Conservation (phyloP, 805 yeast genomes). For the Lipomyces mesembrius region DNA sequence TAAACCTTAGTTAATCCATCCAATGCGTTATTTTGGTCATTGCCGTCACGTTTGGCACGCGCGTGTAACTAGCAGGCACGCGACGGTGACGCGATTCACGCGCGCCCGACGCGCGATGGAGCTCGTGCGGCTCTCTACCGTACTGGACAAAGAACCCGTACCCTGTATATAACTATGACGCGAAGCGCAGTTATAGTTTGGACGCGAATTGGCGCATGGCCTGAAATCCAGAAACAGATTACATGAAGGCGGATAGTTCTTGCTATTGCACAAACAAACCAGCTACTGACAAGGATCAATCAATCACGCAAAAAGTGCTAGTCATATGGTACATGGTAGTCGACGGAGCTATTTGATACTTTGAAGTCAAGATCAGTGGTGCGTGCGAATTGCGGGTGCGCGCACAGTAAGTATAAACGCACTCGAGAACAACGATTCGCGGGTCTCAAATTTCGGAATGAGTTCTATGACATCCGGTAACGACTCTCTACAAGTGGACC, state of each 20-base stretch:
- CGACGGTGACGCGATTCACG: not conserved
- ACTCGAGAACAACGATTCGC: not conserved
- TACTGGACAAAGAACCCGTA: not conserved
- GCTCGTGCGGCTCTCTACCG: not conserved
- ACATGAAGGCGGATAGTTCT: not conserved
- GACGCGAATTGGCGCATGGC: not conserved
- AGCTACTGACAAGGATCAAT: not conserved
- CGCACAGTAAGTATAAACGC: not conserved
- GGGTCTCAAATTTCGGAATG: not conserved
- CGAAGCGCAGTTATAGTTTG: not conserved
- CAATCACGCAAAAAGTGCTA: not conserved
- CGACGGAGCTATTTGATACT: not conserved
- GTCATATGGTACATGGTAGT: not conserved
- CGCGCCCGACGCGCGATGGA: not conserved
- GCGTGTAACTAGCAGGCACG: not conserved
- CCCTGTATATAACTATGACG: not conserved
- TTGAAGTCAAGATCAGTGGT: not conserved
- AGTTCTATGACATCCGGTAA: not conserved
- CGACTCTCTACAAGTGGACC: constrained; percentile 5
- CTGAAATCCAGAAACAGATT: not conserved
- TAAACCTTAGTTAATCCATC: not conserved
- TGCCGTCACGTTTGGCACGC: not conserved
- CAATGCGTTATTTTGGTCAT: not conserved
- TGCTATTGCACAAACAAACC: not conserved
- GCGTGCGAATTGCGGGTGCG: not conserved